Base-by-base conservation (phyloP, 192 early-diverging fungal genomes). In the Phlyctochytrium planicorne region DNA sequence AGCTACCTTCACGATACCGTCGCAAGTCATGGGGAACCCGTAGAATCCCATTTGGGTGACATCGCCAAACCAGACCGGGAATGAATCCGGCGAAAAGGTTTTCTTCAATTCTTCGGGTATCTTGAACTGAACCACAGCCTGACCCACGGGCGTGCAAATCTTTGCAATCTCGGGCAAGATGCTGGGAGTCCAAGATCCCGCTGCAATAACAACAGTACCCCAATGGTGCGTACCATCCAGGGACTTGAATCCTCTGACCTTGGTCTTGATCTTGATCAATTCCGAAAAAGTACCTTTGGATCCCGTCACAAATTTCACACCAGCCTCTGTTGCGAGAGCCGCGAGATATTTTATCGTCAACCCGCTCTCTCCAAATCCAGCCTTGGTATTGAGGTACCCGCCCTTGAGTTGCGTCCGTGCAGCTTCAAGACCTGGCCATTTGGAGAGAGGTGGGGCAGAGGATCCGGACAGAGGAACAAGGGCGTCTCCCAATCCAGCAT, bases 11-110 rank as follows among this genome's bases (percentile, higher is more conserved):
- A 86, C 34, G 12, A 68, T 53, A 23, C 74, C 77, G 32, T 74
- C 68, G 20, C 52, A 34, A 24, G 62, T 80, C 0, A 65, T 33
- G 10, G 84, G 82, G 57, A 86, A 86, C 0, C 84, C 84, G 61
- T 84, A 81, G 37, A 60, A 72, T 14, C 80, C 80, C 35, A 77
- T 81, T 10, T 72, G 34, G 2, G 72, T 72, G 33, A 85, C 66
- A 59, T 85, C 80, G 20, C 72, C 83, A 40, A 77, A 68, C 85
- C 85, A 87, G 2, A 85, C 79, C 20, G 84, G 81, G 23, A 72
- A 81, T 10, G 62, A 57, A 20, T 36, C 52, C 17, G 65, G 62
- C 16, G 27, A 47, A 56, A 71, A 62, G 4, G 36, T 33, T 16
- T n/a, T 35, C 30, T 63, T 31, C 31, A 62, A 24, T 55, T 33